Evolutionary conservation across 257 asterid species (phyloP), one percentile per base, ranked within the genome.

Genomic region (Solanum pennellii): DNA sequence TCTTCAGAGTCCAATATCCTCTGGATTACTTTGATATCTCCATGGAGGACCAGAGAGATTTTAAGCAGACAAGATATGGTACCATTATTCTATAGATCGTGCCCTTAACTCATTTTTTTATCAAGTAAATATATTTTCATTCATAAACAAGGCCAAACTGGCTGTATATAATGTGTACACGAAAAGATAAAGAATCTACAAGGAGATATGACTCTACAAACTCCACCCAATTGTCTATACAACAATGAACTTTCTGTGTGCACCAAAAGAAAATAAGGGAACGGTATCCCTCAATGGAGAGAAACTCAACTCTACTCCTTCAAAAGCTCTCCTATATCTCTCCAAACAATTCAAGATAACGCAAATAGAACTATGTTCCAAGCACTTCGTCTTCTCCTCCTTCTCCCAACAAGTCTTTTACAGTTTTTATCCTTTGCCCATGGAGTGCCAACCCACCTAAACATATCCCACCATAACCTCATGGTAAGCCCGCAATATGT

Each of bases 61-160:
- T 97, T 88, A 96, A 95, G 94, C 98, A 95, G 91, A 95, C 94
- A 83, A 94, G 99, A 97, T 93, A 93, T 92, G 99, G 99, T 97
- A 96, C 83, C 88, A 31, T 68, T 83, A 29, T 47, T 79, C 65
- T 25, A 29, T 27, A 47, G 29, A 80, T 49, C 25, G 3, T 47
- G 65, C 44, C 44, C 68, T 47, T 16, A 29, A 47, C 44, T 16
- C 29, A 10, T 20, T 73, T 37, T 9, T 15, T 73, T 20, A 69
- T 31, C 77, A 71, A 71, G 77, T 31, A 31, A 71, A 15, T 71
- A 33, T 71, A 31, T 31, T 31, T 14, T 71, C 77, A 71, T 71
- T 71, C 42, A 71, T 71, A 16, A 71, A 33, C 76, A 31, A 71
- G 42, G 42, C n/a, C 44, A 71, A 71, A 71, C 44, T 71, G 77